Evolutionary conservation across 1,284 basidiomycete species (phyloP), one percentile per base, ranked within the genome.

Genomic region (Termitomyces sp.): DNA sequence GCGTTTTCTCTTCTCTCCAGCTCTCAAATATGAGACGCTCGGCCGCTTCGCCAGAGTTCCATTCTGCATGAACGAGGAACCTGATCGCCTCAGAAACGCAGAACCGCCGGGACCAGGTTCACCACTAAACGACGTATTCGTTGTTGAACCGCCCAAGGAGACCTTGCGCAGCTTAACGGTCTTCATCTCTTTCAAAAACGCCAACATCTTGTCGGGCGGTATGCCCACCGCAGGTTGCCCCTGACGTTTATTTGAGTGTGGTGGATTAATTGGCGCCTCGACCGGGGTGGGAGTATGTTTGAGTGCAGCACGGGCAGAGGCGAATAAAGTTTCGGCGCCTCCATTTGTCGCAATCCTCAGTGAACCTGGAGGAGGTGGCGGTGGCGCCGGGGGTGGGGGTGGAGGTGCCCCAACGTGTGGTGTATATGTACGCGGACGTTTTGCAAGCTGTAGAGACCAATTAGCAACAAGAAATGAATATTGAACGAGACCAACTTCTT

Each of bases 121-220:
- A 7, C 41, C 15, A 39, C 28, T 52, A 31, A 52, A 52, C n/a
- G 54, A 53, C 5, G 39, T n/a, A 31, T 41, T 53, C 15, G 42
- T 21, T 13, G 42, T 53, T 30, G 45, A 53, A 46, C 12, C 15
- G 9, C n/a, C 15, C 47, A 49, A 28, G 15, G 19, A 65, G 0
- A 83, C 78, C 65, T 79, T 86, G 58, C 79, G 75, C 52, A 91
- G 63, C 40, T 84, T 74, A 26, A 83, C 84, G 0, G 78, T 84
- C 72, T 89, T 90, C 77, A 91, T 82, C 67, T 91, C 89, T 12
- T 71, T 83, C 58, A 91, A 67, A 63, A 91, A 91, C 2, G 83
- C 86, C 0, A 84, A 84, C 85, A 91, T 90, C 65, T 89, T 88
- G 58, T 90, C 89, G 3, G 82, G 76, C 0, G 85, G 78, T 6